Evolutionary conservation across 2,329 filamentous ascomycete genomes (phyloP).

Genomic region (Fonsecaea erecta): DNA sequence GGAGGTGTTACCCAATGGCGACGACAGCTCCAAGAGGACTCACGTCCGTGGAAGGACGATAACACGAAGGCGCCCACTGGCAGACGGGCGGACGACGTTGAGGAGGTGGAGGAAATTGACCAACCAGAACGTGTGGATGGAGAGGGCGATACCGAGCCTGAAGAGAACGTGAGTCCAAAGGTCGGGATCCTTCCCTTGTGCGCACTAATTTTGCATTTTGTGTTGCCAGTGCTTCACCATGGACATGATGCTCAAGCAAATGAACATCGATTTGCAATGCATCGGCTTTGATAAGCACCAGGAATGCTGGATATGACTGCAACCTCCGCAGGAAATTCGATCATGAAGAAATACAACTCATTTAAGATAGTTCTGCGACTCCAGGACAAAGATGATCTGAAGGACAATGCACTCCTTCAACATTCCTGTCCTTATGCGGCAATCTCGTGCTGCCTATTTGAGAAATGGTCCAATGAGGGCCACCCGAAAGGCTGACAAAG

Average conservation of each 20-base stretch:
- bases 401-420: background rate
- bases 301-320: constrained; percentile 62
- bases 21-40: constrained; percentile 51
- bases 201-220: constrained; percentile 31
- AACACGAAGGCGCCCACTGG: constrained; percentile 15
- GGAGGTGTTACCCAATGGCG: constrained; percentile 65
- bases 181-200: constrained; percentile 26
- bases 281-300: constrained; percentile 66
- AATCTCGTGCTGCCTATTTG: constrained; percentile 17
- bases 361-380: background rate
- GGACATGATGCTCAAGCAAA: constrained; percentile 69
- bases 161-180: constrained; percentile 35
- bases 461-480: constrained; percentile 11
- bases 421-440: constrained; percentile 7
- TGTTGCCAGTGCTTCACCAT: constrained; percentile 65
- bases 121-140: background rate
- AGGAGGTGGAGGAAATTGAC: constrained; percentile 38
- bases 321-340: background rate
- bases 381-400: background rate
- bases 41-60: constrained; percentile 39
- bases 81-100: background rate
- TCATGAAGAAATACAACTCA: background rate
- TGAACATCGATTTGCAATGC: constrained; percentile 66
- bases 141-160: constrained; percentile 36
- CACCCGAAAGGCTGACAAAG: constrained; percentile 11